A percentile compares a stretch with the other conserved stretches of the same genome.
phyloP scores from a whole-genome alignment of 148 eudicot genomes.

The Fagopyrum esculentum region DNA sequence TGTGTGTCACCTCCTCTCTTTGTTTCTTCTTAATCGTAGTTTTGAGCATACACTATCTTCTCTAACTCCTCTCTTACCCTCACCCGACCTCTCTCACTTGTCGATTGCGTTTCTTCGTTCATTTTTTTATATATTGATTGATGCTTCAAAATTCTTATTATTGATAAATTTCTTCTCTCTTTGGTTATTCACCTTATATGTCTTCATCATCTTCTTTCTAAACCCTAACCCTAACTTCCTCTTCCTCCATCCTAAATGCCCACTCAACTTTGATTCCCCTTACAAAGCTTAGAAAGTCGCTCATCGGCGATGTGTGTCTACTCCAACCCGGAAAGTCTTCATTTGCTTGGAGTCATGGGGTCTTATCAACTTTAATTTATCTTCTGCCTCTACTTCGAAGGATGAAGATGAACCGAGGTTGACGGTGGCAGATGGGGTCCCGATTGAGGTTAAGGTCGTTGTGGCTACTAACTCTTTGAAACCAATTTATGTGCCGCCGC shows the following conservation, averaged over 20 bases:
- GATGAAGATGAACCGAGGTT: constrained; percentile 34
- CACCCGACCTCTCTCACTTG: no score
- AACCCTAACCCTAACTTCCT: constrained; percentile 8
- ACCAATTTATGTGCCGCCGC: constrained; percentile 34
- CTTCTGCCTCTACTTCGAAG: constrained; percentile 19
- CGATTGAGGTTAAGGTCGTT: constrained; percentile 74
- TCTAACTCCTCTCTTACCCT: no score
- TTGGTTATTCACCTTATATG: no score
- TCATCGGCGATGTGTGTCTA: constrained; percentile 69
- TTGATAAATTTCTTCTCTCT: no score
- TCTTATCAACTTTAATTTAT: constrained; percentile 53
- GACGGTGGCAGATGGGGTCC: constrained; percentile 85
- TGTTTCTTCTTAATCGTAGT: no score
- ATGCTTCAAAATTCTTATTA: no score
- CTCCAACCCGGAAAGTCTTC: constrained; percentile 53
- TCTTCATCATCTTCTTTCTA: constrained; percentile 12
- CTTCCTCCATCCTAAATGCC: neutral
- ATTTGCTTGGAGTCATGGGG: constrained; percentile 68
- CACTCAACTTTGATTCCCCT: constrained; percentile 20
- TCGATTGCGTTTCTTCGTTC: no score
- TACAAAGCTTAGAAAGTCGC: constrained; percentile 67
- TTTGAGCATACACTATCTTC: no score
- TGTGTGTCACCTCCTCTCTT: no score
- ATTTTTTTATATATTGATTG: no score
- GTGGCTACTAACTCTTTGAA: constrained; percentile 60